Evolutionary conservation across 768 basidiomycete species (phyloP), one percentile per base, ranked within the genome.

Genomic region (Lactarius indigo): DNA sequence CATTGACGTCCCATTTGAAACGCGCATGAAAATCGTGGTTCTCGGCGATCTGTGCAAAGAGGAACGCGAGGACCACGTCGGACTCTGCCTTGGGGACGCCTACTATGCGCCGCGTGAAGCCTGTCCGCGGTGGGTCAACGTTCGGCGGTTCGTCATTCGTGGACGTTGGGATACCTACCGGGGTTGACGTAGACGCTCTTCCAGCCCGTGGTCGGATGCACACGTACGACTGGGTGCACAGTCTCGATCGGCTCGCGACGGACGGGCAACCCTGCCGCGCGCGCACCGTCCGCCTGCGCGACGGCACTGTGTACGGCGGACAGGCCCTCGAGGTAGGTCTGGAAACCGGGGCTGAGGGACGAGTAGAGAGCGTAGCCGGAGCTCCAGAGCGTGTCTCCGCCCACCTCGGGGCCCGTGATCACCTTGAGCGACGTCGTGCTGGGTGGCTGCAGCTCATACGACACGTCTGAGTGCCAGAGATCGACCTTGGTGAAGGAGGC

Each of bases 121-220:
- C 89, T 85, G 72, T 31, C 50, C 44, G 10, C 18, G 42, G 20
- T 9, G 42, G 20, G n/a, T 47, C 44, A 47, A 18, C 44, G 10
- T 12, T 18, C 41, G 18, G 6, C 42, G 31, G 0, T 39, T 13
- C 15, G 15, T 37, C 35, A 12, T 37, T 37, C 35, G 35, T 37
- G 35, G 2, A 37, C 35, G 35, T 35, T 12, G 35, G 12, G 35
- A 23, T n/a, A 44, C 44, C 31, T 65, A 84, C 86, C 88, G 41
- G 89, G 86, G 74, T 94, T 93, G 73, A 94, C 87, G 72, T 87
- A 93, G 68, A 94, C 77, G 65, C 85, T 87, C 82, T 94, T 93
- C 85, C 87, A 90, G 15, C 92, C 91, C 1, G 92, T 95, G 1
- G 82, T 87, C 23, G 93, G 92, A 74, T 94, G 88, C 13, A 93